Base-by-base conservation (phyloP, 305 asterid species). In the Stenogyne calaminthoides region DNA sequence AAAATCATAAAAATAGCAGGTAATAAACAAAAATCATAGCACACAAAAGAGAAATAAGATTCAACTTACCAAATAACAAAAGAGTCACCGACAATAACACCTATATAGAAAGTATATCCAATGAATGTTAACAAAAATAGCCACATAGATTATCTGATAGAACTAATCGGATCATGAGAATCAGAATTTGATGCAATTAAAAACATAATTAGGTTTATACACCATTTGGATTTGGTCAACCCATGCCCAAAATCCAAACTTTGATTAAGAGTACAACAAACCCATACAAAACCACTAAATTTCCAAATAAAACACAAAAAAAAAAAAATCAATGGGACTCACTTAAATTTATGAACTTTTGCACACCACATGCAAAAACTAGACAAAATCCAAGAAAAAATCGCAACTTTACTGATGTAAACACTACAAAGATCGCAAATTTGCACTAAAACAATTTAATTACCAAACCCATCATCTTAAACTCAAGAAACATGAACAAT, bases 211-310 rank as follows among this genome's bases (percentile, higher is more conserved):
- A 0, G 36, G 6, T 32, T n/a, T 32, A 32, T 32, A 32, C 2
- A 46, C 29, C 71, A 51, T 34, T 44, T 36, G 32, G 54, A n/a
- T 62, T 78, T 52, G 84, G 78, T 79, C 80, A 81, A 81, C 80
- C 82, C 57, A 64, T 36, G 7, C 47, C n/a, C 10, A 68, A 57
- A 47, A 25, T 63, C 34, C 67, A 44, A 52, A 64, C 37, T 65
- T 15, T 49, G 69, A 49, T 25, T 60, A 39, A 6, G 37, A 65
- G 52, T 16, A 32, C 7, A 34, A 67, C 22, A 71, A 69, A 68
- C 47, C 5, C 22, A 76, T 60, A 5, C 7, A 67, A 81, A 22
- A 20, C 71, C 42, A 68, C 6, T 16, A 54, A 63, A 18, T 67
- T 47, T 68, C 61, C 76, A 74, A 68, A 64, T 58, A 37, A 63